phyloP scores from a whole-genome alignment of 2,329 filamentous ascomycete genomes.

The Pyrenophora teres region DNA sequence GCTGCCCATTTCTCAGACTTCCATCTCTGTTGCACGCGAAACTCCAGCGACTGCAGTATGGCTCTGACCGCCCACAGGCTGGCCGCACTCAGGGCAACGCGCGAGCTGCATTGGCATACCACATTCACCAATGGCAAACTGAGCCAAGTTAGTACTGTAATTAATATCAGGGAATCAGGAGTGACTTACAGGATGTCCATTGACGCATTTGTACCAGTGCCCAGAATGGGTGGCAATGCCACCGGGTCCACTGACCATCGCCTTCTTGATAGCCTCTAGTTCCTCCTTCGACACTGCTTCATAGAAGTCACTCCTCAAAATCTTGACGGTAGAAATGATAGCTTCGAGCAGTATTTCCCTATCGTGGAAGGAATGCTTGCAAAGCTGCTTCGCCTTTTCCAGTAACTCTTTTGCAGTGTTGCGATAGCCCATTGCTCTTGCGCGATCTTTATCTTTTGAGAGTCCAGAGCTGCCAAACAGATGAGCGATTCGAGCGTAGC shows the following conservation, averaged over 20 bases:
- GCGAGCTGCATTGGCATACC: conserved; percentile 67
- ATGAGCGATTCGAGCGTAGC: conserved; percentile 39
- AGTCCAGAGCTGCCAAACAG: conserved; percentile 27
- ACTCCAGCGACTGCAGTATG: conserved; percentile 61
- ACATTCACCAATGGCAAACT: conserved; percentile 67
- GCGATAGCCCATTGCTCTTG: conserved; percentile 17
- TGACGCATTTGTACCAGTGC: conserved; percentile 65
- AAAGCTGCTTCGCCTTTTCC: conserved; percentile 37
- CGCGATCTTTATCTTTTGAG: conserved; percentile 3
- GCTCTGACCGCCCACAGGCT: conserved; percentile 59
- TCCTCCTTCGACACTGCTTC: conserved; percentile 51
- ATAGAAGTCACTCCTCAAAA: conserved; percentile 47
- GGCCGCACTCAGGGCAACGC: conserved; percentile 66
- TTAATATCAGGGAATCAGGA: background rate
- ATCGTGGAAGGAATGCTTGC: conserved; percentile 39
- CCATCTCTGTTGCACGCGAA: conserved; percentile 55
- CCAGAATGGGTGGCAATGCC: conserved; percentile 54
- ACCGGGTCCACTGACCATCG: conserved; percentile 53
- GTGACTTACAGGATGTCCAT: conserved; percentile 56
- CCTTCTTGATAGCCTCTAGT: conserved; percentile 51
- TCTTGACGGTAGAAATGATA: conserved; percentile 29
- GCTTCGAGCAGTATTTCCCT: conserved; percentile 30
- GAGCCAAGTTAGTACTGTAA: conserved; percentile 2
- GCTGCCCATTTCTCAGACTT: conserved; percentile 32
- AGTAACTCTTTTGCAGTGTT: conserved; percentile 35